These are phyloP conservation scores for Lachancea waltii DNA, from an alignment of 805 yeast species.

Conservation along the genomic window DNA sequence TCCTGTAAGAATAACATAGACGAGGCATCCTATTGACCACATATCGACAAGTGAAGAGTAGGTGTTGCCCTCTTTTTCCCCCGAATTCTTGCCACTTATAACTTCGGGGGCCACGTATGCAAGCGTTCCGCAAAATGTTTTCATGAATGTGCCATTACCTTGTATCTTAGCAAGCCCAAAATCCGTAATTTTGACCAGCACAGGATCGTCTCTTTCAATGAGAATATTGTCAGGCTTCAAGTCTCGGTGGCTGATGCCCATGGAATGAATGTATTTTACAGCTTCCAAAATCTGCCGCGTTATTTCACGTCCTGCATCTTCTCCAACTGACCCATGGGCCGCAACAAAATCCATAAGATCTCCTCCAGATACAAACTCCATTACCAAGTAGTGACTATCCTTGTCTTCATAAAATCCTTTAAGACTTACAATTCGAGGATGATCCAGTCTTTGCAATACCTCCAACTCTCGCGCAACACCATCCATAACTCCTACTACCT, in stretches of 20 bases:
- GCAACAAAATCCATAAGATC: constrained; percentile 97
- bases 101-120: constrained; percentile 98
- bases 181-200: constrained; percentile 86
- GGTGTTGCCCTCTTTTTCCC: constrained; percentile 20
- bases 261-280: constrained; percentile 75
- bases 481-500: constrained; percentile 68
- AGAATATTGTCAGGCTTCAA: constrained; percentile 93
- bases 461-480: constrained; percentile 85
- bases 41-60: constrained; percentile 90
- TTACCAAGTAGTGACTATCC: constrained; percentile 75
- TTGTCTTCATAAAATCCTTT: constrained; percentile 82
- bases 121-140: constrained; percentile 94
- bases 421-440: constrained; percentile 77
- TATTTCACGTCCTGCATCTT: constrained; percentile 82
- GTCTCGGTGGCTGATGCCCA: constrained; percentile 94
- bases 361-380: constrained; percentile 96
- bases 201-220: constrained; percentile 87
- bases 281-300: constrained; percentile 80
- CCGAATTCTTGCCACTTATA: constrained; percentile 36
- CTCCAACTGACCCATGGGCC: constrained; percentile 86
- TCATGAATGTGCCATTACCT: constrained; percentile 78
- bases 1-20: constrained; percentile 85
- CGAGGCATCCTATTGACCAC: constrained; percentile 96
- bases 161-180: constrained; percentile 93
- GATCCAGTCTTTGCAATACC: constrained; percentile 69